phyloP scores from a whole-genome alignment of 352 stramenopile genomes.

The Phytophthora constricta region DNA sequence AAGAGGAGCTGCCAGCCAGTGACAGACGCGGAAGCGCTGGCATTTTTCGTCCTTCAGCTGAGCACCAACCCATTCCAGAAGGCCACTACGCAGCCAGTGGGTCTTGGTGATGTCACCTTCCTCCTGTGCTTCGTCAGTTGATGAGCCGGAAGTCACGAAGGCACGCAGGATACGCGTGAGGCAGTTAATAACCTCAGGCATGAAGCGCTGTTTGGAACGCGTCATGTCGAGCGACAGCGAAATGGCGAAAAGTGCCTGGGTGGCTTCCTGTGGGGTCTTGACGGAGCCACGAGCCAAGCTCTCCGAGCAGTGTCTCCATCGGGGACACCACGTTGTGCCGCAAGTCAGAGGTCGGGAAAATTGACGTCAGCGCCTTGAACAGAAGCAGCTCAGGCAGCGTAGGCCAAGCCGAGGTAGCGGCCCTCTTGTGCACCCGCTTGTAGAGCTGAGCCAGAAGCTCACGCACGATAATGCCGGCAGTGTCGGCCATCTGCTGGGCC shows the following conservation, averaged over 20 bases:
- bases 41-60: constrained; percentile 21
- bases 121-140: constrained; percentile 10
- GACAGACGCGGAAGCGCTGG: constrained; percentile 47
- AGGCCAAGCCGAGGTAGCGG: constrained; percentile 81
- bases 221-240: constrained; percentile 77
- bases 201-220: constrained; percentile 90
- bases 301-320: constrained; percentile 90
- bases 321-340: constrained; percentile 95
- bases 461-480: constrained; percentile 86
- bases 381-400: constrained; percentile 91
- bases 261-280: constrained; percentile 74
- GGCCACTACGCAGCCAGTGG: constrained; percentile 58
- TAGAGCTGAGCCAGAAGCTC: constrained; percentile 92
- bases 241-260: constrained; percentile 81
- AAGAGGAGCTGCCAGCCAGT: constrained; percentile 50
- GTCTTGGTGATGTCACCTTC: constrained; percentile 21
- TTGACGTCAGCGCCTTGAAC: constrained; percentile 84
- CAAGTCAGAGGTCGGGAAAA: constrained; percentile 96
- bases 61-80: constrained; percentile 49
- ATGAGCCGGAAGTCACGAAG: constrained; percentile 41
- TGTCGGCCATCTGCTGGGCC: constrained; percentile 91
- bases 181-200: constrained; percentile 82
- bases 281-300: constrained; percentile 85
- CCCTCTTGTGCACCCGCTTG: constrained; percentile 78
- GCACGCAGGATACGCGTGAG: constrained; percentile 59